Base-by-base conservation (phyloP, 2,329 filamentous ascomycete genomes). In the Epicoccum nigrum region DNA sequence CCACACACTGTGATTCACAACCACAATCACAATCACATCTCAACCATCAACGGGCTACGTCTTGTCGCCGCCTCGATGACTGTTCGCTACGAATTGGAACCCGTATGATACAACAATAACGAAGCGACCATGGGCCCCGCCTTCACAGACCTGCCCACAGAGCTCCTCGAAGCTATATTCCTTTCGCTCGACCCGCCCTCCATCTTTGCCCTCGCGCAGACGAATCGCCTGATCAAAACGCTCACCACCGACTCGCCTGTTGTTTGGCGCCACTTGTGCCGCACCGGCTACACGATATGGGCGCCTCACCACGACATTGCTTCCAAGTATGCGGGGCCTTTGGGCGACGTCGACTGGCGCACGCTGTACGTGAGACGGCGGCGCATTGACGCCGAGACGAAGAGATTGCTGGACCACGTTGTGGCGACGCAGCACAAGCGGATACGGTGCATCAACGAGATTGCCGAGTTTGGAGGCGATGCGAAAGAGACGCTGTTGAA, bases 111-210 rank as follows among this genome's bases (percentile, higher is more conserved):
- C n/a, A n/a, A n/a, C n/a, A n/a, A n/a, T n/a, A n/a, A n/a, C 42
- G 16, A 27, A 42, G n/a, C 37, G 21, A 43, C 27, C 42, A 65
- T 65, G 63, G 32, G 54, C 40, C 55, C 58, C 45, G 58, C 64
- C 45, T 60, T 73, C 49, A 59, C 61, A 20, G 45, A 55, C 15
- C 78, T 94, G 28, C 92, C 92, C 32, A 89, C 93, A 73, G 94
- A 99, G 77, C 83, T 97, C 56, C 81, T 97, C 63, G 85, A 90
- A 68, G 82, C 86, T 45, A 88, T 97, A 59, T 81, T 97, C 59
- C 79, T 81, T 56, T 85, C 85, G 67, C 77, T 85, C 42, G 75
- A 79, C 40, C 80, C 83, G 7, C 62, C 62, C 35, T 77, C 77
- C 31, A 76, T 83, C 25, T 70, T 81, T 34, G 73, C 78, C 75